These are phyloP conservation scores for Tetracladium setigerum DNA, from an alignment of 495 filamentous ascomycete genomes.

Conservation along the genomic window DNA sequence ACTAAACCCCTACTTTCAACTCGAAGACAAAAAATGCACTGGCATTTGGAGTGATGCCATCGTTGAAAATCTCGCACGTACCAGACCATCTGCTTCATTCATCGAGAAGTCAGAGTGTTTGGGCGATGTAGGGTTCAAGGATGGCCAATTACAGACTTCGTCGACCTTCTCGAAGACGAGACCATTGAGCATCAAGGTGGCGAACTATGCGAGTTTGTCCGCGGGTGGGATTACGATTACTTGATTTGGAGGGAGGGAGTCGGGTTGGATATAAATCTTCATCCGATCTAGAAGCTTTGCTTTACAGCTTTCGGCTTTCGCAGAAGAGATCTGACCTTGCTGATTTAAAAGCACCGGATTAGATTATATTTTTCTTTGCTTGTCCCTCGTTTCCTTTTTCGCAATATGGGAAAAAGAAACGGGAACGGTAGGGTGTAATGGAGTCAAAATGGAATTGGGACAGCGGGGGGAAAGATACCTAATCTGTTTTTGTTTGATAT, in stretches of 20 bases:
- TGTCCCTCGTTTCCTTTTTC: too few relatives aligned
- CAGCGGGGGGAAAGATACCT: too few relatives aligned
- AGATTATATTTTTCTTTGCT: too few relatives aligned
- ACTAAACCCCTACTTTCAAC: slow-evolving; percentile 61
- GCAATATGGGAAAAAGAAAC: too few relatives aligned
- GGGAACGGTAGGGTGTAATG: too few relatives aligned
- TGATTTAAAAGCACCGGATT: too few relatives aligned
- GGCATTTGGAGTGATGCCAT: slow-evolving; percentile 66
- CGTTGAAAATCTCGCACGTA: slow-evolving; percentile 41
- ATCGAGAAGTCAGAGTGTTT: slow-evolving; percentile 51
- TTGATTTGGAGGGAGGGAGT: neutral
- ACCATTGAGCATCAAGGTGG: slow-evolving; percentile 15
- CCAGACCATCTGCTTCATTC: slow-evolving; percentile 47
- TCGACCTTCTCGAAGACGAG: slow-evolving; percentile 34
- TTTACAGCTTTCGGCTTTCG: too few relatives aligned
- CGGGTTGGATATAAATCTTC: neutral
- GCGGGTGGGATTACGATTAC: slow-evolving; percentile 17
- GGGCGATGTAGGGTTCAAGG: slow-evolving; percentile 41
- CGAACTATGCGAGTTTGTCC: slow-evolving; percentile 10
- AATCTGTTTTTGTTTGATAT: too few relatives aligned
- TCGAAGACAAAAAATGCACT: slow-evolving; percentile 47
- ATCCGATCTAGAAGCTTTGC: neutral
- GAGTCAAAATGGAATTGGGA: too few relatives aligned
- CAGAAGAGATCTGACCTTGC: too few relatives aligned
- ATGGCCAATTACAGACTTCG: slow-evolving; percentile 39